Evolutionary conservation across 164 flowering plant species (phyloP), one percentile per base, ranked within the genome.

Genomic region (Macadamia integrifolia): DNA sequence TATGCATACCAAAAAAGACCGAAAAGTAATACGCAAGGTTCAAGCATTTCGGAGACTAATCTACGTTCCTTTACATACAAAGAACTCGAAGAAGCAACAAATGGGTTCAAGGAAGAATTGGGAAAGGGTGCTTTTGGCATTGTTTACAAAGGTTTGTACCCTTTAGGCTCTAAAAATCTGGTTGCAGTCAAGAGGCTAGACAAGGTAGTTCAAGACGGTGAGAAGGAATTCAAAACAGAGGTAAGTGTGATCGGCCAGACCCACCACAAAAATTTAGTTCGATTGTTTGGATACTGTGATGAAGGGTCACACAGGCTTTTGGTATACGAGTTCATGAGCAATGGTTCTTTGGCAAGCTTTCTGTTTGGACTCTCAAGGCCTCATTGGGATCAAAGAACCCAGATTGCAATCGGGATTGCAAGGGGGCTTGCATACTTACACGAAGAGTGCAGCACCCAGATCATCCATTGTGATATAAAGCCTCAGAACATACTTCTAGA

Each of bases 181-280:
- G 69, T 77, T 3, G 80, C 78, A 30, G 75, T 72, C 6, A 78
- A 78, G 75, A 72, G 44, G 61, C 46, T 78, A 66, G 71, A 74
- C 49, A 69, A 64, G 30, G 52, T 68, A 66, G 50, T 40, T 6
- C 40, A 66, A 23, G 66, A 61, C n/a, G 57, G 72, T 0, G 80
- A 74, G 29, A 65, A 55, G 62, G 80, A 78, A 64, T 78, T 78
- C 60, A 29, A 50, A 70, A 67, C 76, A 0, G 81, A 78, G 65
- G 72, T 78, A 9, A 66, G 12, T 15, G 32, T 69, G 13, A 75
- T 78, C n/a, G 73, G 76, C 60, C 58, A 48, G 40, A 35, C 40
- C 5, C 40, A 35, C 40, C 40, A 35, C 40, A 35, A 35, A 5
- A 35, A 35, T 35, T 18, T 71, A 9, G 75, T 74, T 10, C 75